phyloP scores from a whole-genome alignment of 768 basidiomycete genomes.

The Suillus sp. region DNA sequence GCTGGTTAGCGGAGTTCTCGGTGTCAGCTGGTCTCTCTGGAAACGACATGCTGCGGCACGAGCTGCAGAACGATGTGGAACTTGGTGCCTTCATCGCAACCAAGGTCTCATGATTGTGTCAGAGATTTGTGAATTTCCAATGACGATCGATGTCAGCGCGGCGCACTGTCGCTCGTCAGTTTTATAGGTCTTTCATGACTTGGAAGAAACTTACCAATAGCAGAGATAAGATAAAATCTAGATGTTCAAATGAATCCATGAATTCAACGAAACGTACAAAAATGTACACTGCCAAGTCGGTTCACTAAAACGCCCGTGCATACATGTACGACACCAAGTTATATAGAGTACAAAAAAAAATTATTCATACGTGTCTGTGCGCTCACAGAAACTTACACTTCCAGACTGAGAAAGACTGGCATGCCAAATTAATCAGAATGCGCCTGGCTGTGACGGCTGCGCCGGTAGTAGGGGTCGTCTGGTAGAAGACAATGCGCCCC shows the following conservation, averaged over 20 bases:
- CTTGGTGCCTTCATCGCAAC: conserved; percentile 10
- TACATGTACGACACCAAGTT: neutral
- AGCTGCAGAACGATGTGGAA: neutral
- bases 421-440: conserved; percentile 10
- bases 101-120: conserved; percentile 1
- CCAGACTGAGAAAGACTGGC: neutral
- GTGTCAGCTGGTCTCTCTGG: conserved; percentile 11
- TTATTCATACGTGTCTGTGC: neutral
- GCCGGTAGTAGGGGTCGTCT: neutral
- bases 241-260: neutral
- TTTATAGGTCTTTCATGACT: neutral
- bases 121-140: conserved; percentile 7
- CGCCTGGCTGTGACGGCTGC: conserved; percentile 8
- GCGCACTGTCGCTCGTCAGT: neutral
- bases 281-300: neutral
- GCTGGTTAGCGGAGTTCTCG: neutral
- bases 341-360: neutral
- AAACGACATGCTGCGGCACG: conserved; percentile 1
- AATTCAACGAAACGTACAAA: neutral
- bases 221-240: neutral
- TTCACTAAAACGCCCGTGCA: neutral
- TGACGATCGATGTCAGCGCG: neutral
- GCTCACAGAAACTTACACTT: neutral
- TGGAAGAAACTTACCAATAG: neutral
- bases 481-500: neutral